These are phyloP conservation scores for Suillus spraguei DNA, from an alignment of 768 basidiomycete genomes.

Conservation along the genomic window DNA sequence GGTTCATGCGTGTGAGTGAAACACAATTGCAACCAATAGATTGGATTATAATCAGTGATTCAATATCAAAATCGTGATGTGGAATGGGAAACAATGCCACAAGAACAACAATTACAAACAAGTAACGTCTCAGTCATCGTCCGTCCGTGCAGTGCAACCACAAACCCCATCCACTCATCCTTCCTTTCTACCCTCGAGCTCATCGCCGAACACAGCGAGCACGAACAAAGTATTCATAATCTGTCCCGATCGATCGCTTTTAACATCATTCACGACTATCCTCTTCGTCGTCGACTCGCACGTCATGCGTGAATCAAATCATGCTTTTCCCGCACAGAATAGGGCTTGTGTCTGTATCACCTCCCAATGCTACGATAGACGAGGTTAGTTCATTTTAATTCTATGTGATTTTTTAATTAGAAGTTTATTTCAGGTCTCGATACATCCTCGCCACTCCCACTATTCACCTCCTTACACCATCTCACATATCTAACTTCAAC, in stretches of 20 bases:
- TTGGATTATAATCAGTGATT: neutral
- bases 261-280: conserved; percentile 13
- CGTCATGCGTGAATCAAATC: conserved; percentile 92
- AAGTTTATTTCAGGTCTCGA: conserved; percentile 43
- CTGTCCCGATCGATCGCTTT: conserved; percentile 10
- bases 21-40: neutral
- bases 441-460: conserved; percentile 60
- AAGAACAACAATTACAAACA: conserved; percentile 30
- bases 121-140: conserved; percentile 34
- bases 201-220: neutral
- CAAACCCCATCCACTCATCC: conserved; percentile 24
- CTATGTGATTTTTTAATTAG: conserved; percentile 4
- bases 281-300: conserved; percentile 21
- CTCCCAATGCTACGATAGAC: conserved; percentile 90
- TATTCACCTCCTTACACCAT: conserved; percentile 95
- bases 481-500: conserved; percentile 96
- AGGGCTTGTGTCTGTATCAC: conserved; percentile 95
- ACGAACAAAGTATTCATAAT: conserved; percentile 15
- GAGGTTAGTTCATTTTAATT: conserved; percentile 63
- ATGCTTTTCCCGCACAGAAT: conserved; percentile 92
- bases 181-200: conserved; percentile 13
- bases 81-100: conserved; percentile 23
- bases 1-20: neutral
- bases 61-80: conserved; percentile 1
- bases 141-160: conserved; percentile 29